Evolutionary conservation across 176 grass and related monocot species (phyloP).

Genomic region (Avena eriantha): DNA sequence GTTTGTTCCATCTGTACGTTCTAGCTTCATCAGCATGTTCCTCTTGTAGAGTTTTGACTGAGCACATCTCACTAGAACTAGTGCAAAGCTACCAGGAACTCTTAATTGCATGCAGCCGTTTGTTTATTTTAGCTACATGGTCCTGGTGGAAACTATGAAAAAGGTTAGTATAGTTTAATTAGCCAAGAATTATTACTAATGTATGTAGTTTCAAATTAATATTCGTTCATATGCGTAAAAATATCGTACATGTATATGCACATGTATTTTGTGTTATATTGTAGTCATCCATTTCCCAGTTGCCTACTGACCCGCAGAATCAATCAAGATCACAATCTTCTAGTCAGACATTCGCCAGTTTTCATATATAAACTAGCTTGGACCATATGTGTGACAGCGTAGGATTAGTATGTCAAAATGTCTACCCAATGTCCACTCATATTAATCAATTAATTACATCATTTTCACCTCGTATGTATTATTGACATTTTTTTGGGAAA

Average conservation of each 20-base stretch:
- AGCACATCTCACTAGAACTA: background rate
- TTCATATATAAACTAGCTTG: background rate
- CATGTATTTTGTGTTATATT: background rate
- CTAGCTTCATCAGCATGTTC: background rate
- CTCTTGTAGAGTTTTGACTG: background rate
- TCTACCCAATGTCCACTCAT: background rate
- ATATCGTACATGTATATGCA: background rate
- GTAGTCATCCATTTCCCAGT: background rate
- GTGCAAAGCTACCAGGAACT: background rate
- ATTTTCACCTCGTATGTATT: background rate
- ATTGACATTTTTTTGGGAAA: background rate
- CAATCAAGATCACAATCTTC: background rate
- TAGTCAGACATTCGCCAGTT: background rate
- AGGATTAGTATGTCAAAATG: background rate
- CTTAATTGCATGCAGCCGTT: constrained; percentile 33
- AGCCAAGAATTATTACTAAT: background rate
- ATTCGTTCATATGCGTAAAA: background rate
- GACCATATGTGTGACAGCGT: background rate
- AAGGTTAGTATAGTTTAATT: background rate
- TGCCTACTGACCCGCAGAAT: background rate
- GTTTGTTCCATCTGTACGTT: background rate
- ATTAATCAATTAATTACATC: background rate
- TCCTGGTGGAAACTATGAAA: background rate
- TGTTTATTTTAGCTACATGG: background rate
- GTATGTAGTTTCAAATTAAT: background rate